Conservation (phyloP, 441 rosid genomes). For the Hura crepitans region DNA sequence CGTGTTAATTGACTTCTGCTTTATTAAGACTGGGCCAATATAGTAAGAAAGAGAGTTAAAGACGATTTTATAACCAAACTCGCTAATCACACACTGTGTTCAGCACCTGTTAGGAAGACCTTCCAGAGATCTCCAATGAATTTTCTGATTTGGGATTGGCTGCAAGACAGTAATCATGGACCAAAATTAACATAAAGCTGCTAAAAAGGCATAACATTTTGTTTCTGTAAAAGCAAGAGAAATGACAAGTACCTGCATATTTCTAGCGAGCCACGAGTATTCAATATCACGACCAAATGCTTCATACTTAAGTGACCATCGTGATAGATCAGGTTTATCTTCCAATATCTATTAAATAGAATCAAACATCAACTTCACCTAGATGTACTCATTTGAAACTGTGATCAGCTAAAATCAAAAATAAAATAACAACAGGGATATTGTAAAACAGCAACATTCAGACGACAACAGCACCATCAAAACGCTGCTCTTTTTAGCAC, state of each 20-base stretch:
- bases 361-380: slow-evolving; percentile 27
- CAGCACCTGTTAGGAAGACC: slow-evolving; percentile 82
- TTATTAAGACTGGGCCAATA: neutral
- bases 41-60: neutral
- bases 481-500: neutral
- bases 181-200: neutral
- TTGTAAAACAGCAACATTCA: neutral
- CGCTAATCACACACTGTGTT: neutral
- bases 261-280: slow-evolving; percentile 88
- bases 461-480: neutral
- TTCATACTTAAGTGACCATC: slow-evolving; percentile 71
- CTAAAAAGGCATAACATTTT: neutral
- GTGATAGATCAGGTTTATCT: slow-evolving; percentile 70
- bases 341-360: slow-evolving; percentile 46
- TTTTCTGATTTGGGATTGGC: slow-evolving; percentile 86
- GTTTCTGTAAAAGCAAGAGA: neutral
- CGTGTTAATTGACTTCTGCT: neutral
- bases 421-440: neutral
- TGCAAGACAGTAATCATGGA: slow-evolving; percentile 32
- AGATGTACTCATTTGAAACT: neutral
- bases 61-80: neutral
- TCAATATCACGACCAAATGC: slow-evolving; percentile 79
- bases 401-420: slow-evolving; percentile 2
- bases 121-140: slow-evolving; percentile 93
- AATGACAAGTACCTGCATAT: slow-evolving; percentile 56